Evolutionary conservation across 2,329 filamentous ascomycete species (phyloP), one percentile per base, ranked within the genome.

Genomic region (Diaporthe amygdali): DNA sequence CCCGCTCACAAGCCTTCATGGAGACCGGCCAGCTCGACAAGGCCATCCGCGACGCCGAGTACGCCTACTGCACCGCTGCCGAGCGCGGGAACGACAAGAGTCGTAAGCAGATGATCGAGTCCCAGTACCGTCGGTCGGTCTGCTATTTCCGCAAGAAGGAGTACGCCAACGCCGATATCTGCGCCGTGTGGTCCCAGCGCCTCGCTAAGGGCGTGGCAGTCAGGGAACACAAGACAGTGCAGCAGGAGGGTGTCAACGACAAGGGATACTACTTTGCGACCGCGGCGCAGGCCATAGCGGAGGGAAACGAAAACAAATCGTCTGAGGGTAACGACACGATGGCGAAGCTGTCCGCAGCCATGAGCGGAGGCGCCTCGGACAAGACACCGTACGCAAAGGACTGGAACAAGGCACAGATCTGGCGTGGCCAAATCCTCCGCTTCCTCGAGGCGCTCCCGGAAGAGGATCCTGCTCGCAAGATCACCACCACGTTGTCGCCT

Each of bases 91-190:
- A 92, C 76, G 73, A 76, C 41, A 77, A 75, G 70, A 77, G 75
- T 12, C 90, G 93, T 64, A 90, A 94, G 74, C 87, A 93, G 37
- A 94, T 98, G 80, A 87, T 91, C 55, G 89, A 94, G n/a, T 92
- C 94, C 2, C 94, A 98, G 77, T 90, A 96, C 77, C 90, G 95
- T 75, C 90, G 96, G 46, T 93, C 90, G 6, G 89, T 97, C 15
- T 88, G 92, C 14, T 86, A 96, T 32, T 93, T 90, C 80, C 89
- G 91, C 61, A 84, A 95, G 49, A 89, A 89, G 41, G 87, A 89
- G 67, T 94, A 91, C 76, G 94, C 92, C 4, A 92, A 98, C 81
- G 92, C 95, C 0, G 88, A 91, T 71, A 88, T 90, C 75, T 89
- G 95, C 74, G 90, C 95, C 25, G 84, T 85, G 22, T 91, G 90